phyloP scores from a whole-genome alignment of 305 asterid species.

The Fraxinus dipetala region DNA sequence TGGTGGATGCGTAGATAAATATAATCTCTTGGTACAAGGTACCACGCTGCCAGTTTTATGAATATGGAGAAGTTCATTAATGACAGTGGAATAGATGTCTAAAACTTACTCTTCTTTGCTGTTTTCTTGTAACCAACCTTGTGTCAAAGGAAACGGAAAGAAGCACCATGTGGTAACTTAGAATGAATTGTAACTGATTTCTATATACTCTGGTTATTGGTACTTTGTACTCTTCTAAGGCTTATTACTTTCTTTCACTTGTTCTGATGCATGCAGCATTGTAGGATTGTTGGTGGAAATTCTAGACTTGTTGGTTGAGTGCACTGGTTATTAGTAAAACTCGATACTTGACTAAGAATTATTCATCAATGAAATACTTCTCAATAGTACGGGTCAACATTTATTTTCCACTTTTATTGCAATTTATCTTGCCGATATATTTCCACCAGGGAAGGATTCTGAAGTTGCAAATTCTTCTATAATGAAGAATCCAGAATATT shows the following conservation, averaged over 20 bases:
- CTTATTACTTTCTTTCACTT: neutral
- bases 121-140: neutral
- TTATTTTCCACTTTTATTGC: neutral
- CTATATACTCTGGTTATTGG: neutral
- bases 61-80: neutral
- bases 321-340: constrained; percentile 7
- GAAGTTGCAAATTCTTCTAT: constrained; percentile 25
- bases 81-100: neutral
- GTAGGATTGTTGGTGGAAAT: constrained; percentile 10
- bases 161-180: neutral
- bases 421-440: constrained; percentile 1
- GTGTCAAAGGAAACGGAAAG: neutral
- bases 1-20: neutral
- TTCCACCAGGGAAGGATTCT: constrained; percentile 35
- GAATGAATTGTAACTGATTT: neutral
- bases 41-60: neutral
- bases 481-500: constrained; percentile 23
- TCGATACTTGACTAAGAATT: constrained; percentile 5
- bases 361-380: constrained; percentile 5
- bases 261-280: constrained; percentile 9
- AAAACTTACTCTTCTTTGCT: neutral
- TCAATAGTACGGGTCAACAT: neutral
- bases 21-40: neutral
- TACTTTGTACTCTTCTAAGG: neutral
- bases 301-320: neutral